Evolutionary conservation across 129 eudicot genomes (phyloP).

Genomic region (Flaveria linearis): DNA sequence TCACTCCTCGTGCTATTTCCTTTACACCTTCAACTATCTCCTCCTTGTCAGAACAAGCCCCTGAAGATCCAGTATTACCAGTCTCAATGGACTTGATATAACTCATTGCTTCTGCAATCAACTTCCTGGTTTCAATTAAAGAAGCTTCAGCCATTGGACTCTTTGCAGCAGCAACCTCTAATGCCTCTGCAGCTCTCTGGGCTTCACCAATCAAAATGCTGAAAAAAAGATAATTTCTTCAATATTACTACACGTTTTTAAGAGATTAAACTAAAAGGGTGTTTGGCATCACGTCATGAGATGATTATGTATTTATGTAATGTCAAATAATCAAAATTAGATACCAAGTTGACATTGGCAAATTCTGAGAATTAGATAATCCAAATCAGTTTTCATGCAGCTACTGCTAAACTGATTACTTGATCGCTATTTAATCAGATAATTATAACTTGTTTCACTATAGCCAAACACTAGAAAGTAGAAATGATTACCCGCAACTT

Average conservation of each 20-base stretch:
- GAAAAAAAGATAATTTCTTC: slow-evolving; percentile 15
- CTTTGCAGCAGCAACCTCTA: slow-evolving; percentile 68
- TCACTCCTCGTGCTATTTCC: slow-evolving; percentile 33
- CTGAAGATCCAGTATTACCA: slow-evolving; percentile 19
- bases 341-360: not conserved
- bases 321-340: not conserved
- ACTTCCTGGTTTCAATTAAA: slow-evolving; percentile 70
- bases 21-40: slow-evolving; percentile 27
- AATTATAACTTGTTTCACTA: not conserved
- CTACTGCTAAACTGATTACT: not conserved
- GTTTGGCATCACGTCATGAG: not conserved
- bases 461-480: slow-evolving; percentile 2
- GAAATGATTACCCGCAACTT: not conserved
- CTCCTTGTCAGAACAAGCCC: slow-evolving; percentile 23
- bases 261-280: not conserved
- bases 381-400: not conserved
- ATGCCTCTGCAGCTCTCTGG: slow-evolving; percentile 77
- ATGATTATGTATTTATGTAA: not conserved
- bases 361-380: not conserved
- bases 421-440: not conserved
- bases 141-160: slow-evolving; percentile 85
- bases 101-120: slow-evolving; percentile 75
- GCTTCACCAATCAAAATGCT: slow-evolving; percentile 90
- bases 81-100: slow-evolving; percentile 52
- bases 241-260: not conserved